Percentiles rank a stretch among this genome's conserved stretches.
Conservation (phyloP, 352 stramenopile genomes). For the Halophytophthora polymorphica region DNA sequence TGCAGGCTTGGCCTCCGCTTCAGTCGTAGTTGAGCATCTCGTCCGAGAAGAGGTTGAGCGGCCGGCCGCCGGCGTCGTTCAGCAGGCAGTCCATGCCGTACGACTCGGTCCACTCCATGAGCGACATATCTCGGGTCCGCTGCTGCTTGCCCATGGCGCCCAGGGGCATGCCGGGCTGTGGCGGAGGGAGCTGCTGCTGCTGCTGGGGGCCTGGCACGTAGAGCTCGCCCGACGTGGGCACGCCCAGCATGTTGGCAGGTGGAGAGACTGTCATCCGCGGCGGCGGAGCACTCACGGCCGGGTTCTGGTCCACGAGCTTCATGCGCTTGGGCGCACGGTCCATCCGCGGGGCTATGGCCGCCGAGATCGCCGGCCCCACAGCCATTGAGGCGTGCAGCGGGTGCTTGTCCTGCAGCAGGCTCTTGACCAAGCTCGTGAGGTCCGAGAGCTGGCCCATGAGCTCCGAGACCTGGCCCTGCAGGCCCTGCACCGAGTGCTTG, state of each 20-base stretch:
- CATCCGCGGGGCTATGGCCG: too few species aligned
- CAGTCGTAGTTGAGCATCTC: conserved; percentile 59
- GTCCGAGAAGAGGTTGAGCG: conserved; percentile 58
- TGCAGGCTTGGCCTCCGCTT: conserved; percentile 8
- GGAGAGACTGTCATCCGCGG: conserved; percentile 14
- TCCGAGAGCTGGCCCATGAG: conserved; percentile 78
- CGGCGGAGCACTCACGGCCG: not conserved
- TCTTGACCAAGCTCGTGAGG: conserved; percentile 72
- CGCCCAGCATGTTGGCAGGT: conserved; percentile 11
- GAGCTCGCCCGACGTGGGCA: not conserved
- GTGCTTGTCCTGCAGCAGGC: conserved; percentile 59
- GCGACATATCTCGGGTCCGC: conserved; percentile 54
- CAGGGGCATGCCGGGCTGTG: conserved; percentile 27
- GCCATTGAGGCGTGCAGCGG: not conserved
- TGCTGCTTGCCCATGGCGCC: conserved; percentile 47
- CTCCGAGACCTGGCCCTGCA: conserved; percentile 70
- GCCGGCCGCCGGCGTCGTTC: conserved; percentile 46
- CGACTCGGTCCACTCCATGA: conserved; percentile 77
- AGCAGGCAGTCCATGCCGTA: conserved; percentile 81
- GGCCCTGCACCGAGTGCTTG: conserved; percentile 69
- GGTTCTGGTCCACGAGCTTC: conserved; percentile 20
- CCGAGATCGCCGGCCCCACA: conserved; percentile 6
- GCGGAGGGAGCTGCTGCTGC: conserved; percentile 11
- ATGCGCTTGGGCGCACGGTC: conserved; percentile 46
- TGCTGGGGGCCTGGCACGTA: conserved; percentile 8